Evolutionary conservation across 1,139 yeast species (phyloP), one percentile per base, ranked within the genome.

Genomic region (Kurtzmaniella quercitrusa): DNA sequence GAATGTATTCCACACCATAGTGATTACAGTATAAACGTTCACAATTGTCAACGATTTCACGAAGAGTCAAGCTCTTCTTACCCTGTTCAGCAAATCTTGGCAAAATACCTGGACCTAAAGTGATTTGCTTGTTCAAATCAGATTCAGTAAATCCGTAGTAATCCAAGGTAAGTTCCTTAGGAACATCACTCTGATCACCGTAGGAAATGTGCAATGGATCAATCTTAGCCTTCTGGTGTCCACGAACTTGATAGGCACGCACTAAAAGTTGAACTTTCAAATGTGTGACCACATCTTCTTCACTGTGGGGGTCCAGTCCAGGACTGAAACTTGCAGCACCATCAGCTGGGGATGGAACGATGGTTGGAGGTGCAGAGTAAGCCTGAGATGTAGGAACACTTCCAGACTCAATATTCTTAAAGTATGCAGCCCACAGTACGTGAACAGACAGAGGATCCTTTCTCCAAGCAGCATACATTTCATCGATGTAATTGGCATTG

Each of bases 241-340:
- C 99, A 67, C 98, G 83, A 42, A 93, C 98, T 72, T 93, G 98
- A 71, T 91, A 94, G 37, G 98, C 98, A 66, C 99, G 87, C 48
- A 94, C 98, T 57, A 93, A 76, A 55, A 93, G 80, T 76, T 93
- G 99, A 19, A 89, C 95, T 68, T 93, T 94, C 75, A 93, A 80
- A 65, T 94, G 98, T 49, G 88, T 78, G 53, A 88, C 78, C 43
- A 93, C 89, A 53, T 84, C 89, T 57, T 80, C 82, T 57, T 80
- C 82, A 47, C 71, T 57, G 43, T 60, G 57, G 17, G 69, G 63
- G 33, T 61, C 55, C 22, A 71, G 63, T 41, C 82, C 78, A 39
- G 84, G 82, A 35, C 72, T 66, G 50, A 74, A 69, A 5, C 80
- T 74, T 36, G 82, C 82, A 41, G 84, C 78, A 38, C 88, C 88